Evolutionary conservation across 2,329 filamentous ascomycete species (phyloP), one percentile per base, ranked within the genome.

Genomic region (Fusarium armeniacum): DNA sequence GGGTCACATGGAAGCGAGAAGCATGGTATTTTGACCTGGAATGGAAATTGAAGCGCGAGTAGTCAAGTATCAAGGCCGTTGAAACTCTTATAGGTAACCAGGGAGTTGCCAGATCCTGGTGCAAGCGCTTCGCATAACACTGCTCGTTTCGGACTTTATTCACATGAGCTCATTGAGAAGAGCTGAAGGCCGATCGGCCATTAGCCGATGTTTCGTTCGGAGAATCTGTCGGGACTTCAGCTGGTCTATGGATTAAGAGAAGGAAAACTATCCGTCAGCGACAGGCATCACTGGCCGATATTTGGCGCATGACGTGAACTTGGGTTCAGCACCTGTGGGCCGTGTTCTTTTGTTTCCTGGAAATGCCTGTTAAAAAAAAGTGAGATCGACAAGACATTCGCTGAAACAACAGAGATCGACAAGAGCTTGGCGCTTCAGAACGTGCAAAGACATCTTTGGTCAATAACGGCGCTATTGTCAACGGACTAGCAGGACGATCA

Each of bases 341-440:
- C 45, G 38, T n/a, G 32, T 26, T 61, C 58, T 30, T 52, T 46
- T 64, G 62, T 65, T 65, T 60, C 61, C 20, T 43, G 18, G 56
- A 18, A 28, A 49, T 62, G 43, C 22, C 59, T 47, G 35, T 41
- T 44, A 55, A 53, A 51, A 59, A 50, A 41, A 28, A 41, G 60
- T 64, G 72, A 71, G 72, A 74, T 73, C 70, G 56, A 46, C 58
- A 47, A 62, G 33, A 50, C 60, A 56, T 40, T 46, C 35, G 50
- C 65, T 65, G 62, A 72, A 63, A 71, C 61, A 62, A 46, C 49
- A 53, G 28, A 56, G 62, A 62, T 70, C 57, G 36, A 53, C 67
- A 56, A 18, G 18, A 54, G 58, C 62, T 60, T 53, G 33, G 53
- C 62, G 52, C 62, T 60, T 58, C 51, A 62, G 36, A 52, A 63